phyloP scores from a whole-genome alignment of 1,284 basidiomycete genomes.

The Takashimella tepidaria region DNA sequence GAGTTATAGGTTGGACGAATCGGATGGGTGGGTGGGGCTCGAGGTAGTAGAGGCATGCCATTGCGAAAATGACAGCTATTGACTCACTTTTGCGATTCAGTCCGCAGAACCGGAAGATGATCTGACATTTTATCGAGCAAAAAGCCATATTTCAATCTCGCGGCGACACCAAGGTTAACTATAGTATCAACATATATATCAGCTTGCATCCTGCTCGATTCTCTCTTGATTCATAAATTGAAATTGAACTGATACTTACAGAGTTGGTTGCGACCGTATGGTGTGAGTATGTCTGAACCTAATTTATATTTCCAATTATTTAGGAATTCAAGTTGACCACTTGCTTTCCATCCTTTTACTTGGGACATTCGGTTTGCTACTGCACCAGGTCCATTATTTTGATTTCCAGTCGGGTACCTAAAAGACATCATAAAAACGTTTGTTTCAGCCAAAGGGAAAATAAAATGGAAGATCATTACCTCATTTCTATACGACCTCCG shows the following conservation, averaged over 20 bases:
- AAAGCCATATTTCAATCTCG: slow-evolving; percentile 47
- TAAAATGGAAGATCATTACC: not conserved
- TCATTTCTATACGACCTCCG: too few relatives aligned
- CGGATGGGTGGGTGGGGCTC: too few relatives aligned
- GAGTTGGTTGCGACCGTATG: slow-evolving; percentile 51
- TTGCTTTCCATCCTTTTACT: slow-evolving; percentile 30
- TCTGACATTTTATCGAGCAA: slow-evolving; percentile 44
- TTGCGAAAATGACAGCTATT: not conserved
- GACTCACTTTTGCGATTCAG: slow-evolving; percentile 48
- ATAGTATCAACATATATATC: not conserved
- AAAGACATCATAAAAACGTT: too few relatives aligned
- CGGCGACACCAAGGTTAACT: slow-evolving; percentile 47
- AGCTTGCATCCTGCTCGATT: not conserved
- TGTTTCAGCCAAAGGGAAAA: not conserved
- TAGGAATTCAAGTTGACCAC: slow-evolving; percentile 48
- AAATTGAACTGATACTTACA: too few relatives aligned
- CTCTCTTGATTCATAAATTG: too few relatives aligned
- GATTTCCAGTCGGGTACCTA: slow-evolving; percentile 36
- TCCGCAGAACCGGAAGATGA: slow-evolving; percentile 48
- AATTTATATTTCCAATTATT: slow-evolving; percentile 51
- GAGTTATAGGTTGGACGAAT: too few relatives aligned
- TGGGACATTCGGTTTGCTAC: slow-evolving; percentile 29
- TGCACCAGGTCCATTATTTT: slow-evolving; percentile 27
- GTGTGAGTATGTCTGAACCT: slow-evolving; percentile 51
- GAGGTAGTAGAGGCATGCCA: too few relatives aligned